Evolutionary conservation across 129 eudicot genomes (phyloP).

Genomic region (Erigeron canadensis): DNA sequence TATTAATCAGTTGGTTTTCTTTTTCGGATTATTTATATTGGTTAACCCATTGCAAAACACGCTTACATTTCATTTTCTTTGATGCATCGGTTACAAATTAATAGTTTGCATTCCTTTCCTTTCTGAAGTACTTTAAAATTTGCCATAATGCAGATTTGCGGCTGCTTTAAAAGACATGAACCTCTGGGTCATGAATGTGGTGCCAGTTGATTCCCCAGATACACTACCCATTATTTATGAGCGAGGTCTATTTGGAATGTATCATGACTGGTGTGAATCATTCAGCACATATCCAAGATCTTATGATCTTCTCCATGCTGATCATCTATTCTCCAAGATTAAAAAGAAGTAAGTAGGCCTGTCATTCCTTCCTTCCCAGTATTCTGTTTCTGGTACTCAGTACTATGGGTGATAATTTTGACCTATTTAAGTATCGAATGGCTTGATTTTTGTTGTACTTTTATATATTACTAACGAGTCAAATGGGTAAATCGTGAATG

Average conservation of each 20-base stretch:
- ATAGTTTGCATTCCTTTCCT: background rate
- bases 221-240: conserved; percentile 84
- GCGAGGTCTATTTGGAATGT: conserved; percentile 86
- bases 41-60: background rate
- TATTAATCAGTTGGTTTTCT: background rate
- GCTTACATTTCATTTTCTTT: background rate
- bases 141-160: conserved; percentile 64
- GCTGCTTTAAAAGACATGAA: conserved; percentile 76
- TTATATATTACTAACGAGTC: too few species aligned
- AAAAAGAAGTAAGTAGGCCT: conserved; percentile 49
- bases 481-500: too few species aligned
- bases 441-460: too few species aligned
- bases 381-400: background rate
- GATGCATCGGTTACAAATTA: background rate
- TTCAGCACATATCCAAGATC: conserved; percentile 92
- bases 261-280: conserved; percentile 95
- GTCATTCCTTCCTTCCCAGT: background rate
- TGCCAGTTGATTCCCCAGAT: conserved; percentile 70
- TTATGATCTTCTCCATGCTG: conserved; percentile 93
- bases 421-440: too few species aligned
- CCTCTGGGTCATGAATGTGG: conserved; percentile 86
- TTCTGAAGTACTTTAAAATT: conserved; percentile 12
- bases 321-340: conserved; percentile 83
- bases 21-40: background rate
- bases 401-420: background rate